Evolutionary conservation across 495 filamentous ascomycete genomes (phyloP).

Genomic region (Penicilliopsis zonata): DNA sequence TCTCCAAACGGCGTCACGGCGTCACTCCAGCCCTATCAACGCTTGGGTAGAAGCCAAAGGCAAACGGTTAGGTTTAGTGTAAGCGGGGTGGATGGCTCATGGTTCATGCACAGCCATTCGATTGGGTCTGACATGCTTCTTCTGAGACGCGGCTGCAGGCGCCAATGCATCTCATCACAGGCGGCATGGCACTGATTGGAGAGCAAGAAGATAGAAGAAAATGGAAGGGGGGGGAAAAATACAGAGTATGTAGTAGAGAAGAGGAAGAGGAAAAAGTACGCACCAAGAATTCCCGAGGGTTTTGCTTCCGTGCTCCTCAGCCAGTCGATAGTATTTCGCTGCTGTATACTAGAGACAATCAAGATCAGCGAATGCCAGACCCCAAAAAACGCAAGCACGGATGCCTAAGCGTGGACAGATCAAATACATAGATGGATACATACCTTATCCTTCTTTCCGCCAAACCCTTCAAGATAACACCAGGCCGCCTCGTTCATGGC

Average conservation of each 20-base stretch:
- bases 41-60: neutral
- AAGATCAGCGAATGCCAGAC: conserved; percentile 11
- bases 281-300: conserved; percentile 93
- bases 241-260: conserved; percentile 3
- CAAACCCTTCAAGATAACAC: conserved; percentile 94
- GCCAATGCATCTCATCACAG: conserved; percentile 1
- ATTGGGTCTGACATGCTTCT: conserved; percentile 5
- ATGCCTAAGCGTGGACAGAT: conserved; percentile 8
- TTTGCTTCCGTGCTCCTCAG: conserved; percentile 81
- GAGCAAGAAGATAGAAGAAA: neutral
- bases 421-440: conserved; percentile 21
- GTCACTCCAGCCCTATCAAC: neutral
- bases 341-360: conserved; percentile 53
- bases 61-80: neutral
- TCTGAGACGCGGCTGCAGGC: conserved; percentile 7
- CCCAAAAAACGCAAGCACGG: conserved; percentile 7
- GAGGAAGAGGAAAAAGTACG: conserved; percentile 26
- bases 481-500: conserved; percentile 95
- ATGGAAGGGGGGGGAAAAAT: conserved; percentile 1
- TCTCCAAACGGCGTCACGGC: no score
- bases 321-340: conserved; percentile 87
- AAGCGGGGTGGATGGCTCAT: conserved; percentile 5
- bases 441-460: conserved; percentile 95
- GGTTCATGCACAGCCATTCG: conserved; percentile 14
- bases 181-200: neutral